Base-by-base conservation (phyloP, 164 flowering plant species). In the Magnolia changhungtana region DNA sequence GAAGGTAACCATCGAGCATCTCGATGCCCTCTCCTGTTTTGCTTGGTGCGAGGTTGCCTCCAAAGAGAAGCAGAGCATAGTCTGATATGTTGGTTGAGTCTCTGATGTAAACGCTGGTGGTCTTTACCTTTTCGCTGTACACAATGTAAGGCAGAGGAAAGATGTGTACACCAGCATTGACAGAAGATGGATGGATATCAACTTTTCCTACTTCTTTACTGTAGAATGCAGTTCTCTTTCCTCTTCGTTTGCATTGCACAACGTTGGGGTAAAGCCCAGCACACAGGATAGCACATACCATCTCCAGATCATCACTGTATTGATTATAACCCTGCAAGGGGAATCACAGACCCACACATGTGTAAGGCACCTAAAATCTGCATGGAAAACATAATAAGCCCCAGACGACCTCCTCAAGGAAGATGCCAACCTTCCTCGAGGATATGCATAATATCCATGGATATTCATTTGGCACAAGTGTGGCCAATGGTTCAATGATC, bases 221-320 rank as follows among this genome's bases (percentile, higher is more conserved):
- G 91, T 89, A 96, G 65, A 96, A 81, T n/a, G 89, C 92, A 5
- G 95, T 88, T 21, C 99, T 85, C 78, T 96, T 96, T 76, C 99
- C 98, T 85, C 91, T 88, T 85, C 94, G 83, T 86, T 96, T 96
- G 85, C 99, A 96, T 76, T 94, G 99, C 76, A 94, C 90, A 23
- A 96, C 97, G 80, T 96, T 96, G 31, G 99, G 99, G 83, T 92
- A 96, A 50, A 96, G 94, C 61, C 99, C 99, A 67, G 99, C 98
- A 88, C 99, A 96, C 14, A 96, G 89, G 61, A 94, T 83, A 24
- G 98, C 99, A 83, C 88, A 88, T 10, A 96, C 91, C 98, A 96
- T 90, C 89, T 92, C 99, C 87, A 94, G 49, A 84, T 96, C 96
- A 79, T 86, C 75, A 72, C 99, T 88, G 81, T 91, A 92, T 50